These are phyloP conservation scores for Datisca glomerata DNA, from an alignment of 306 rosid genomes.

Conservation along the genomic window DNA sequence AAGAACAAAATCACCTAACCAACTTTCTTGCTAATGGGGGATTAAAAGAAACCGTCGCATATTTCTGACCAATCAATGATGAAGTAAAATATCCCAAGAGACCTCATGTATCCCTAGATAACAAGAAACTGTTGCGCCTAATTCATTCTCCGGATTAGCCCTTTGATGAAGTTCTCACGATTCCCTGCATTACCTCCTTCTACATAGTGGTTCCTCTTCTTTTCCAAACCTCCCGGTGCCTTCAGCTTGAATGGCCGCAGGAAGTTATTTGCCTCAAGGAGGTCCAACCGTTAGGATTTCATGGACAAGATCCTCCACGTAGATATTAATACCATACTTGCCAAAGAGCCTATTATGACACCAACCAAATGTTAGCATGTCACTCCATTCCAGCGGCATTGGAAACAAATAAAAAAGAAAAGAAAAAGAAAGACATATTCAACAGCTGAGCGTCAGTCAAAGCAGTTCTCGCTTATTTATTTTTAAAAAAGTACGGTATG, in stretches of 20 bases:
- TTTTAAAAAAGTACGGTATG: no score
- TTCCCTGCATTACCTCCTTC: slow-evolving; percentile 96
- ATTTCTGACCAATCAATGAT: no score
- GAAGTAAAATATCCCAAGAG: no score
- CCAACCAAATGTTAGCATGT: background rate
- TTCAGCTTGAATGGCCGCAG: slow-evolving; percentile 92
- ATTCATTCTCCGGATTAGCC: slow-evolving; percentile 77
- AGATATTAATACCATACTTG: slow-evolving; percentile 54
- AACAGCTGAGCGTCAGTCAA: slow-evolving; percentile 54
- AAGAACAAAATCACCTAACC: no score
- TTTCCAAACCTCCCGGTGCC: slow-evolving; percentile 94
- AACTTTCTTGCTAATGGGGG: no score
- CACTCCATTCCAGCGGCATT: background rate
- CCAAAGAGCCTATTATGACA: slow-evolving; percentile 45
- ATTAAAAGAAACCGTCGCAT: no score
- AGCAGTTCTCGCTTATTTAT: slow-evolving; percentile 57
- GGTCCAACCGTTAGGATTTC: slow-evolving; percentile 87
- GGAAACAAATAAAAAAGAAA: no score
- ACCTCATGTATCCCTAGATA: no score
- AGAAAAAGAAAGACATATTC: slow-evolving; percentile 49
- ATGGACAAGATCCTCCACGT: slow-evolving; percentile 67
- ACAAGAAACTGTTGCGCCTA: slow-evolving; percentile 8
- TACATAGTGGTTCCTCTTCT: slow-evolving; percentile 90
- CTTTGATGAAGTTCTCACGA: slow-evolving; percentile 78
- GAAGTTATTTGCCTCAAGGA: slow-evolving; percentile 82